Conservation (phyloP, 2,329 filamentous ascomycete species). For the Aureobasidium sp. region DNA sequence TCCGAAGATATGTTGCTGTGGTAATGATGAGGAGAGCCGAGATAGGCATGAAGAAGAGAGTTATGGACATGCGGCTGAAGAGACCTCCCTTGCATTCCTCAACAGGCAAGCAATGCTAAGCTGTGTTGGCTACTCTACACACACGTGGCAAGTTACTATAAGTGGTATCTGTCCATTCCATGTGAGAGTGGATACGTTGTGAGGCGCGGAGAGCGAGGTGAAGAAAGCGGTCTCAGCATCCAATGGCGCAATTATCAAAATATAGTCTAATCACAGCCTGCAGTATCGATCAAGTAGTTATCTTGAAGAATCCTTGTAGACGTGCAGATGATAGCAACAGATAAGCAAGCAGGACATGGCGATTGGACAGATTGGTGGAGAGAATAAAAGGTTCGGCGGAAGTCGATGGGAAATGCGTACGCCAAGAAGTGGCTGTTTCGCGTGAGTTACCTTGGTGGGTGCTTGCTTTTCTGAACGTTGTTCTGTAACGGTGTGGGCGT, state of each 20-base stretch:
- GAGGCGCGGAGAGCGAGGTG: too few relatives aligned
- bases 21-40: neutral
- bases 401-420: neutral
- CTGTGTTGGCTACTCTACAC: neutral
- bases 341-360: neutral
- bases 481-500: neutral
- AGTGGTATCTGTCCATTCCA: neutral
- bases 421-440: neutral
- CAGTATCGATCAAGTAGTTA: neutral
- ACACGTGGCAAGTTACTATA: neutral
- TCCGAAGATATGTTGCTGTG: neutral
- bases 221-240: neutral
- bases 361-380: neutral
- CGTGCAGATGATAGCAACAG: neutral
- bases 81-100: neutral
- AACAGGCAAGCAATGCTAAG: neutral
- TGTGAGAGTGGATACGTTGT: neutral
- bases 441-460: slow-evolving; percentile 1
- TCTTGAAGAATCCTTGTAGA: neutral
- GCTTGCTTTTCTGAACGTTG: slow-evolving; percentile 6
- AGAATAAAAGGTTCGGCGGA: neutral
- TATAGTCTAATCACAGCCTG: neutral
- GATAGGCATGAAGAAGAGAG: neutral
- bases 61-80: neutral
- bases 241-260: neutral